Base-by-base conservation (phyloP, 768 basidiomycete species). In the Kwoniella botswanensis region DNA sequence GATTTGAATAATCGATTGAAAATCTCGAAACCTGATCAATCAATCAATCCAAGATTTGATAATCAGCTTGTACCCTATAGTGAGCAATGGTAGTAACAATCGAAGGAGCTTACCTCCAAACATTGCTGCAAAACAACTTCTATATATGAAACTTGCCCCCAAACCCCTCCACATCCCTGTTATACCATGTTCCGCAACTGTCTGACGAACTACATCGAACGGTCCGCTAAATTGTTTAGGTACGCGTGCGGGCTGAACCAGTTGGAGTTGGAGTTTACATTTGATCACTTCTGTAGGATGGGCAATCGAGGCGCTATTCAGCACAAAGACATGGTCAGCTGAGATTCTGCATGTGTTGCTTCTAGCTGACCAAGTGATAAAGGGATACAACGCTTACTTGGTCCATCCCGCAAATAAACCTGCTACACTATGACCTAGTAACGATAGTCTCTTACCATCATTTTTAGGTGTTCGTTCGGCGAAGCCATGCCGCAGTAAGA, bases 201-300 rank as follows among this genome's bases (percentile, higher is more conserved):
- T 87, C 79, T 92, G 88, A 43, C 88, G 85, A 2, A 88, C 87
- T 76, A 80, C 81, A 59, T 83, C 81, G 13, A 81, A 67, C 2
- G 81, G 82, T 10, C 76, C 77, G 13, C 61, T 55, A 64, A 76
- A 81, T 89, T 89, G 73, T 90, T 87, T 29, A 87, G 91, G 22
- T 87, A 88, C 82, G 87, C 77, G 74, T 21, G 65, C 71, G 10
- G 80, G 71, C 50, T 77, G 78, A 10, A 79, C 79, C 24, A 76
- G 76, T 56, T 84, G 83, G 4, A 82, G 54, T 63, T 84, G 81
- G 17, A 82, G 73, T 72, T 78, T 75, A 87, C 89, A 89, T 87
- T 93, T 93, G 71, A 93, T 84, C 65, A 89, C 86, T 80, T 93
- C 92, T 46, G 93, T 87, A 0, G 92, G 92, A 15, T 91, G 92